phyloP scores from a whole-genome alignment of 75 land plant species.

The Selaginella moellendorffii region DNA sequence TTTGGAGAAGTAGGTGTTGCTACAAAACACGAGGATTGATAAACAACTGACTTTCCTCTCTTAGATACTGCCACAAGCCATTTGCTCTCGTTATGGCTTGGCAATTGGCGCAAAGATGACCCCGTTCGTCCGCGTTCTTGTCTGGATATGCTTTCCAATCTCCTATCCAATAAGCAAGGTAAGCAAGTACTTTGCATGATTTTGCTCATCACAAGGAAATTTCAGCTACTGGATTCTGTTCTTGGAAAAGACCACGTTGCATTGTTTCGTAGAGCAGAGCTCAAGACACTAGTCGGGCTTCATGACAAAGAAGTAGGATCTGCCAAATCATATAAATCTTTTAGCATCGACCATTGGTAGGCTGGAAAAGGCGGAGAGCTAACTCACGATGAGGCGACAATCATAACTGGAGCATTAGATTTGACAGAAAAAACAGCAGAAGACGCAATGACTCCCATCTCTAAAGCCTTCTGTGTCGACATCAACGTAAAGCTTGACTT shows the following conservation, averaged over 20 bases:
- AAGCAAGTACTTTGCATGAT: not conserved
- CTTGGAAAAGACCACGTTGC: slow-evolving; percentile 66
- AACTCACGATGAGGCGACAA: not conserved
- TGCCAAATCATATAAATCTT: not conserved
- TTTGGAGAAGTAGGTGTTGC: slow-evolving; percentile 64
- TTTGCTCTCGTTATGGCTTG: slow-evolving; percentile 59
- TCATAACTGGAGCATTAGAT: not conserved
- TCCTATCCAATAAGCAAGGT: slow-evolving; percentile 83
- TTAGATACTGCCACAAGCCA: slow-evolving; percentile 63
- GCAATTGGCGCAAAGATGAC: slow-evolving; percentile 48
- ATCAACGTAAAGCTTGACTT: slow-evolving; percentile 18
- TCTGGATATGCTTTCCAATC: slow-evolving; percentile 41
- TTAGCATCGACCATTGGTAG: not conserved
- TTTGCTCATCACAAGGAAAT: not conserved
- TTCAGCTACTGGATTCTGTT: slow-evolving; percentile 61
- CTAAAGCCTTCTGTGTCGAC: slow-evolving; percentile 11
- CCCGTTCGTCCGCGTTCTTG: slow-evolving; percentile 52
- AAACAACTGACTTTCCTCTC: not conserved
- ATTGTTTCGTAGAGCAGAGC: slow-evolving; percentile 81
- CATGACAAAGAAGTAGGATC: slow-evolving; percentile 82
- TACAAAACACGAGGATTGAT: not conserved
- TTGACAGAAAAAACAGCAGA: slow-evolving; percentile 8
- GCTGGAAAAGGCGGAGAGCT: not conserved
- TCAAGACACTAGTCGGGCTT: slow-evolving; percentile 79
- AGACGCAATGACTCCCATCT: slow-evolving; percentile 21